Conservation (phyloP, 2,329 filamentous ascomycete species). For the Clarireedia sp. region DNA sequence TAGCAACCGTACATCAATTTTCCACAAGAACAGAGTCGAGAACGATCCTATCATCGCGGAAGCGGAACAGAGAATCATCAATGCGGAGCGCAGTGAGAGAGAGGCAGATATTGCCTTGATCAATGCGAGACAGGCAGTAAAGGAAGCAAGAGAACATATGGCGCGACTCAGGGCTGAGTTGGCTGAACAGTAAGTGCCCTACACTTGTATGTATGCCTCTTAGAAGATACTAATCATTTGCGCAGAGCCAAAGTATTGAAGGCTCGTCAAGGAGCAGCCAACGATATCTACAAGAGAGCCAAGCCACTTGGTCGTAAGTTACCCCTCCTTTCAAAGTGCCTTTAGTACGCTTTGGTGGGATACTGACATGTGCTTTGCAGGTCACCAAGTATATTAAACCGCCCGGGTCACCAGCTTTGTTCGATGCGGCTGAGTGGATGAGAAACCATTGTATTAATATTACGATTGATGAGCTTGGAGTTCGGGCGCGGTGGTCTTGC, state of each 20-base stretch:
- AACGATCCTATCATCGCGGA: constrained; percentile 4
- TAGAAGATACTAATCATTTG: neutral
- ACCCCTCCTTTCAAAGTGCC: neutral
- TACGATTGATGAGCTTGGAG: no score
- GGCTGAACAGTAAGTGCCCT: constrained; percentile 1
- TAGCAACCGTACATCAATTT: neutral
- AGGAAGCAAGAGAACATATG: constrained; percentile 6
- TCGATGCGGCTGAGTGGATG: neutral
- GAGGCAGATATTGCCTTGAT: constrained; percentile 6
- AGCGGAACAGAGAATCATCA: constrained; percentile 5
- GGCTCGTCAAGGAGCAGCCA: constrained; percentile 3
- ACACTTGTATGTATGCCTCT: no score
- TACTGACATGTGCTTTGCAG: neutral
- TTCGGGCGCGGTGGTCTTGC: no score
- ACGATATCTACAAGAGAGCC: constrained; percentile 4
- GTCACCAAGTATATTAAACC: neutral
- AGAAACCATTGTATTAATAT: neutral
- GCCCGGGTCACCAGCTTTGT: no score
- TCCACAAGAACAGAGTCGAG: constrained; percentile 1
- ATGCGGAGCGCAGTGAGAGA: constrained; percentile 2
- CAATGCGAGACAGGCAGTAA: constrained; percentile 2
- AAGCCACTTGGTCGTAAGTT: constrained; percentile 10
- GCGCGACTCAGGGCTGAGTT: neutral
- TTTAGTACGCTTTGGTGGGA: neutral
- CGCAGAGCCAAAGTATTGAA: constrained; percentile 1